Evolutionary conservation across 805 yeast species (phyloP), one percentile per base, ranked within the genome.

Genomic region (Teunomyces cretensis): DNA sequence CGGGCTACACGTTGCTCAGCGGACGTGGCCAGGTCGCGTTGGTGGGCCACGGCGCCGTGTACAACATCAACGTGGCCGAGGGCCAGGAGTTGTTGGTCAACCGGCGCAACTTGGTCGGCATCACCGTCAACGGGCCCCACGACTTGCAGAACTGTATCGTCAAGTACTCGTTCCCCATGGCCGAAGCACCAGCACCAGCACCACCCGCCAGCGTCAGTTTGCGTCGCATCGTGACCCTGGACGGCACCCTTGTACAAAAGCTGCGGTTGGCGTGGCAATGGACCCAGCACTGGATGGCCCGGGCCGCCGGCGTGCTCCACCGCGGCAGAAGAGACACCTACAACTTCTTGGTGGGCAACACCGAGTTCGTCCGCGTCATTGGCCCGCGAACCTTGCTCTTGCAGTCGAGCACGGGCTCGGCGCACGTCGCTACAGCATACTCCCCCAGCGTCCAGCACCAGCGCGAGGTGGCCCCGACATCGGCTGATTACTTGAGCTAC

Each of bases 11-110:
- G 0, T 62, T 78, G 30, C 50, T 80, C 5, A 71, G 76, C 19
- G 87, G 88, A 1, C 67, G 87, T 47, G 88, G 88, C 0, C 74
- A 70, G 41, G 70, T 70, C 2, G 80, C 81, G 1, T 50, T 83
- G 12, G 76, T 71, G 12, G 86, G 85, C 1, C 64, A 67, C 17
- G 86, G 87, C 0, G 69, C 78, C 9, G 59, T 82, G 16, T 80
- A 79, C 57, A 73, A 70, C 47, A 61, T 80, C 12, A 65, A 65
- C 27, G 57, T 82, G 17, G 63, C 54, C 2, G 71, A 65, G 13
- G 72, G 59, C 16, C 86, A 82, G 50, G 76, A 75, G 33, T 60
- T 80, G 4, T 59, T 78, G 26, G 68, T 82, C 17, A 75, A 70
- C 47, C 70, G 64, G 39, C 58, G 67, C 9, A 73, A 75, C 46